Percentiles rank a stretch among this genome's conserved stretches.
These are phyloP conservation scores for Fusarium verticillioides DNA, from an alignment of 2,329 filamentous ascomycete genomes.

Conservation along the genomic window DNA sequence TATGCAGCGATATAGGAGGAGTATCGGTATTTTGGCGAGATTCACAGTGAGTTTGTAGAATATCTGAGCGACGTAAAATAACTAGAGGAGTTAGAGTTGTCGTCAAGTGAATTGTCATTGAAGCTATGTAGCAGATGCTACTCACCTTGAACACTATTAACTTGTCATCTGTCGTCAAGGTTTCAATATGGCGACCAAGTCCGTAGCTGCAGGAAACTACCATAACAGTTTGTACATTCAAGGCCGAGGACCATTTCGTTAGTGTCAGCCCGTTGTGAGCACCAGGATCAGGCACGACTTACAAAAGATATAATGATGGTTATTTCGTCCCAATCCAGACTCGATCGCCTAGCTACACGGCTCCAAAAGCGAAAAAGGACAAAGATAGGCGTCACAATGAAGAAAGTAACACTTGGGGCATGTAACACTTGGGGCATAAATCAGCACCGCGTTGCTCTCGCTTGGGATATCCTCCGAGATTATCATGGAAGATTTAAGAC, in stretches of 20 bases:
- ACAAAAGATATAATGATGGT: conserved; percentile 57
- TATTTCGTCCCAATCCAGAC: conserved; percentile 56
- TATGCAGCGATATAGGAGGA: conserved; percentile 65
- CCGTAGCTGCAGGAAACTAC: conserved; percentile 55
- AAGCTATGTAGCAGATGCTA: neutral
- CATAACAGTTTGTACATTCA: conserved; percentile 53
- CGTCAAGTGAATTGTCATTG: neutral
- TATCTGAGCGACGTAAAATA: conserved; percentile 63
- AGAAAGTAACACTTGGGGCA: conserved; percentile 56
- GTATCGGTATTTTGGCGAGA: conserved; percentile 63
- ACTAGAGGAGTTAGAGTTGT: conserved; percentile 45
- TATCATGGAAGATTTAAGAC: conserved; percentile 28
- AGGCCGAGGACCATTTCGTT: conserved; percentile 47
- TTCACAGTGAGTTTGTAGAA: conserved; percentile 66
- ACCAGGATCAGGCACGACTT: conserved; percentile 5
- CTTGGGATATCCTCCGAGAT: conserved; percentile 46
- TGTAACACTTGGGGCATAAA: conserved; percentile 54
- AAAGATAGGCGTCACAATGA: conserved; percentile 55
- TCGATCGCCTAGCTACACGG: conserved; percentile 50
- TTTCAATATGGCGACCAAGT: conserved; percentile 55
- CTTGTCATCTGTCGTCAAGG: conserved; percentile 49
- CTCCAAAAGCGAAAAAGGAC: conserved; percentile 54
- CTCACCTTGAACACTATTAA: conserved; percentile 52
- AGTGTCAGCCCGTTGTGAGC: neutral
- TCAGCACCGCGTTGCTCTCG: conserved; percentile 53